Conservation (phyloP, 495 filamentous ascomycete species). For the Neurospora sp. region DNA sequence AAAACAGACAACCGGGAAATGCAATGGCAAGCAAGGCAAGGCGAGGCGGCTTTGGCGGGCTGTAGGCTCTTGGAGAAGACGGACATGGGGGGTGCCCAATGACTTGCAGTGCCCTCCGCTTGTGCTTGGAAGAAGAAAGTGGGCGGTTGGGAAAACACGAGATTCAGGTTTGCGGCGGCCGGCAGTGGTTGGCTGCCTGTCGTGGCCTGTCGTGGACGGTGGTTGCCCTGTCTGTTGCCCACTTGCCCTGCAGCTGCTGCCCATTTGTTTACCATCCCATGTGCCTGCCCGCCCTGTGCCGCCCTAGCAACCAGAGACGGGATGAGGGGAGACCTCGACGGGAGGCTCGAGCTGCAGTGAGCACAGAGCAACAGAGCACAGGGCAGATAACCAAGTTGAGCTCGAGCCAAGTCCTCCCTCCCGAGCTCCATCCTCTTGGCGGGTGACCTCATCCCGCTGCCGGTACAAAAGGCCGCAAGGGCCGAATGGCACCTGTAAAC, state of each 20-base stretch:
- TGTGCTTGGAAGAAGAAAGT: not conserved
- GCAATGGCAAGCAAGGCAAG: not conserved
- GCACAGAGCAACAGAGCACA: not conserved
- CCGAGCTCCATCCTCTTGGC: not conserved
- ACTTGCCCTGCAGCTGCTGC: not conserved
- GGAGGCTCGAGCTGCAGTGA: not conserved
- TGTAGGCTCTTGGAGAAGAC: not conserved
- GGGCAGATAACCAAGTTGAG: not conserved
- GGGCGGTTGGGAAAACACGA: not conserved
- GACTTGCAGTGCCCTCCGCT: not conserved
- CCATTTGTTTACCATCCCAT: not conserved
- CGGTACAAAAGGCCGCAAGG: not conserved
- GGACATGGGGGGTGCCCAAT: not conserved
- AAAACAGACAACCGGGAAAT: not conserved
- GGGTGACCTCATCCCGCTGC: slow-evolving; percentile 6
- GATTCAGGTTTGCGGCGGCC: not conserved
- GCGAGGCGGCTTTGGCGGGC: not conserved
- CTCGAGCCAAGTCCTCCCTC: not conserved
- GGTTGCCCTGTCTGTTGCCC: not conserved
- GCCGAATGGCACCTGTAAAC: not conserved
- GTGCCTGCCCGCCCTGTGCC: not conserved
- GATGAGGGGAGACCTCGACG: not conserved
- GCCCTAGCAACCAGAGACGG: not conserved
- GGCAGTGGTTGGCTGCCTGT: not conserved
- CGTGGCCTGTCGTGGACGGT: not conserved